Base-by-base conservation (phyloP, 1,284 basidiomycete species). In the Trametes polyzona region DNA sequence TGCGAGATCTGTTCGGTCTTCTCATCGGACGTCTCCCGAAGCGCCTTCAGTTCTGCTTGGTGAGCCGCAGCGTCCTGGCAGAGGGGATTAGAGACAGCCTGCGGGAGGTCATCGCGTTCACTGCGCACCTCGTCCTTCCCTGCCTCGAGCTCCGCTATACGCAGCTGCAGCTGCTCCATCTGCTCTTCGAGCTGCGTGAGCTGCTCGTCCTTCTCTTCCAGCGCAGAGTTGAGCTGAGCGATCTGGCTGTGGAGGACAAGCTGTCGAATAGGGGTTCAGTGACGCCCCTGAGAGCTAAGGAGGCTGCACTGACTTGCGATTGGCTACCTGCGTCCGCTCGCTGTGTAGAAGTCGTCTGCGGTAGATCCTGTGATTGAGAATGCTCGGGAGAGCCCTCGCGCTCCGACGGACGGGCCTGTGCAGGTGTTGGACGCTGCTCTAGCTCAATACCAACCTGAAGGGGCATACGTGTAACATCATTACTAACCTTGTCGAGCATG, bases 241-340 rank as follows among this genome's bases (percentile, higher is more conserved):
- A 64, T 52, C 44, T 65, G 59, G 14, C 43, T 23, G 23, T 58
- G 30, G 29, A 56, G 43, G 1, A 52, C 30, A 8, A 47, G 33
- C 37, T 44, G 46, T 33, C 21, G n/a, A n/a, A n/a, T 19, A 12
- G 14, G 8, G 14, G 17, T n/a, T 14, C 2, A 23, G 30, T 27
- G 21, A 2, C 3, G 12, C 7, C 19, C 4, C 17, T 3, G 3
- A 24, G 5, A 4, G 27, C 14, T 14, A n/a, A 12, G 44, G 39
- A 29, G 23, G 10, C 23, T 32, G 3, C 24, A 16, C 64, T 4
- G 36, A 65, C 68, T 56, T 63, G 62, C 1, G 65, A 66, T 36
- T 69, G 65, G 41, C 67, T 65, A 23, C 66, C 68, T 6, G 54
- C 57, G 19, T 63, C 65, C 10, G 67, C 68, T 21, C 57, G 65